phyloP scores from a whole-genome alignment of 1,139 yeast species.

The Casaregolazyma suthepensis region DNA sequence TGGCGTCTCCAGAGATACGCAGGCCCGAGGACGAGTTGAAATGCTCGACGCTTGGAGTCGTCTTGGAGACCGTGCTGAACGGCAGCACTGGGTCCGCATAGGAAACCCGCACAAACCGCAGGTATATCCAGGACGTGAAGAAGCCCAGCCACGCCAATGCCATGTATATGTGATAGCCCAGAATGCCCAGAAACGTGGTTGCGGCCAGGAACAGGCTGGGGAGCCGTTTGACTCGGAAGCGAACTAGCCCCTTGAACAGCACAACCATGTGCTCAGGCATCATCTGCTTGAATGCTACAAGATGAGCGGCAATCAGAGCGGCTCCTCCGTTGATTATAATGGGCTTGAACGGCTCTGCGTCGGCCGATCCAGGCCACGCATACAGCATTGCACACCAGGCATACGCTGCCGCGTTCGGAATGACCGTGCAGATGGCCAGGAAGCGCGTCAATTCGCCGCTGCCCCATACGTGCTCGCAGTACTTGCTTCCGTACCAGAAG shows the following conservation, averaged over 20 bases:
- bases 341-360: slow-evolving; percentile 8
- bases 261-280: slow-evolving; percentile 82
- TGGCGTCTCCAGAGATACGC: slow-evolving; percentile 74
- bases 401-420: slow-evolving; percentile 43
- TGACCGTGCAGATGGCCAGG: slow-evolving; percentile 48
- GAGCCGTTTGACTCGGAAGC: slow-evolving; percentile 60
- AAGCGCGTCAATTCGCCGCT: slow-evolving; percentile 54
- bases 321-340: slow-evolving; percentile 59
- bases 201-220: slow-evolving; percentile 56
- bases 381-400: slow-evolving; percentile 13
- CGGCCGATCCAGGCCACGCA: not conserved
- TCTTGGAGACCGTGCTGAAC: slow-evolving; percentile 8
- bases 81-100: slow-evolving; percentile 33
- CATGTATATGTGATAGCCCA: slow-evolving; percentile 24
- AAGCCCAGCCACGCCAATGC: slow-evolving; percentile 66
- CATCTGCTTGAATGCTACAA: slow-evolving; percentile 82
- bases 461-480: slow-evolving; percentile 53
- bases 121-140: slow-evolving; percentile 62
- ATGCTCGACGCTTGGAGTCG: slow-evolving; percentile 10
- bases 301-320: slow-evolving; percentile 63
- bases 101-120: slow-evolving; percentile 63
- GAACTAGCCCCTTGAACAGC: slow-evolving; percentile 55
- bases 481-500: slow-evolving; percentile 49
- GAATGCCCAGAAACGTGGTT: slow-evolving; percentile 18
- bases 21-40: slow-evolving; percentile 25